Evolutionary conservation across 23 red algal genomes (phyloP), one percentile per base, ranked within the genome.

Genomic region (Porphyridium purpureum): DNA sequence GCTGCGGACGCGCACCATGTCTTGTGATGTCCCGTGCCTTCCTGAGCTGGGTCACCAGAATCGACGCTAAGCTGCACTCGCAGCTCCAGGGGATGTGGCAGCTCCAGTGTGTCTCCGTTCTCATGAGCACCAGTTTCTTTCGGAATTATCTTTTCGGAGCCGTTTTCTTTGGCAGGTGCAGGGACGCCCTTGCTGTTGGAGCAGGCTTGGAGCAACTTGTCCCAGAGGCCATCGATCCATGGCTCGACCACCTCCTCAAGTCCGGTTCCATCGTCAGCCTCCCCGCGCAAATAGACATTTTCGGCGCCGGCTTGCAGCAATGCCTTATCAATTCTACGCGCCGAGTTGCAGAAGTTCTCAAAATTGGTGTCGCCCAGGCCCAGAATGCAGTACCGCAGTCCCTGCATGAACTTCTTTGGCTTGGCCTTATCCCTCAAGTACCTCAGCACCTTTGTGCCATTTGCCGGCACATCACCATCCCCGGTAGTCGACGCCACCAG

Each of bases 401-500:
- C 44, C 19, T 8, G 24, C 72, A 21, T 82, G 60, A 1, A 58
- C 69, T 21, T 69, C 66, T 50, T 33, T n/a, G 53, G 53, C 17
- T 21, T 17, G 30, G 66, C 66, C 42, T 83, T 83, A 46, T 60
- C 53, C 1, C 78, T 53, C 20, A 83, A 27, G 4, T 72, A 69
- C 24, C 66, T 64, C 1, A 98, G 67, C 17, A 69, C 72, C 15
- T 59, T 51, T 17, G 72, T 80, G 8, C 82, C 81, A 11, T 66
- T 80, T 11, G 81, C 75, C 29, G 74, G 61, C 57, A 86, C 90
- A 0, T 83, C 78, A 1, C 90, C 90, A 29, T 98, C 90, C 33
- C 90, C 90, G 0, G 80, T 86, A 0, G 90, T 98, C 24, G 90
- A 98, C 47, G 59, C 68, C 7, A 86, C 71, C 17, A 98, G 36